Conservation (phyloP, 805 yeast species). For the Kluyveromyces nonfermentans region DNA sequence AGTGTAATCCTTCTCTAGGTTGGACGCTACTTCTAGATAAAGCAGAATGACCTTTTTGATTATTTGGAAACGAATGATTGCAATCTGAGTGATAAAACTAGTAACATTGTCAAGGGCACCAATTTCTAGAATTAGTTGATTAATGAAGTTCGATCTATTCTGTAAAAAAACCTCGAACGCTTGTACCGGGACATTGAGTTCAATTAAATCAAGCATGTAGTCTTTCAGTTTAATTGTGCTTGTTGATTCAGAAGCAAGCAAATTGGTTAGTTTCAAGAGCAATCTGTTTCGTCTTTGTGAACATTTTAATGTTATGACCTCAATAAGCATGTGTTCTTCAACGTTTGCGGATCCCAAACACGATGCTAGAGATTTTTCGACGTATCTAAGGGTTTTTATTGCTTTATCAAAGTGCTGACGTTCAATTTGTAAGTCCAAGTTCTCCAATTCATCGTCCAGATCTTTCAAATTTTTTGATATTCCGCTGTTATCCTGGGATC, state of each 20-base stretch:
- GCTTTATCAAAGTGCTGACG: constrained; percentile 45
- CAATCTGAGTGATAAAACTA: constrained; percentile 51
- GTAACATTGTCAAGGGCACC: constrained; percentile 41
- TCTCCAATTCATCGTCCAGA: constrained; percentile 56
- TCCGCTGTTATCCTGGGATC: constrained; percentile 39
- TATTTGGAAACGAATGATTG: constrained; percentile 52
- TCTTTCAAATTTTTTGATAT: constrained; percentile 39
- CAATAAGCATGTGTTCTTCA: constrained; percentile 27
- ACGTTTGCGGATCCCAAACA: constrained; percentile 13
- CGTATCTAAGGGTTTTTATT: constrained; percentile 26
- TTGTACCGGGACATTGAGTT: constrained; percentile 36
- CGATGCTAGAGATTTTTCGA: constrained; percentile 25
- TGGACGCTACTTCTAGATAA: constrained; percentile 44
- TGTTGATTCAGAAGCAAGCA: constrained; percentile 23
- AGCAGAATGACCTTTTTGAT: constrained; percentile 48
- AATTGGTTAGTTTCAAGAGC: constrained; percentile 29
- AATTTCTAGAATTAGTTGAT: constrained; percentile 40
- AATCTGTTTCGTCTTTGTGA: constrained; percentile 26
- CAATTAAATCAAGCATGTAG: constrained; percentile 26
- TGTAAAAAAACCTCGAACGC: constrained; percentile 43
- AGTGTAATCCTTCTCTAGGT: constrained; percentile 28
- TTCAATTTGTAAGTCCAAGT: constrained; percentile 57
- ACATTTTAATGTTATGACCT: constrained; percentile 28
- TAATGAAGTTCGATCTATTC: constrained; percentile 39
- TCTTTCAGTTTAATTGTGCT: constrained; percentile 21